Base-by-base conservation (phyloP, 2,329 filamentous ascomycete species). In the Dichotomopilus funicola region DNA sequence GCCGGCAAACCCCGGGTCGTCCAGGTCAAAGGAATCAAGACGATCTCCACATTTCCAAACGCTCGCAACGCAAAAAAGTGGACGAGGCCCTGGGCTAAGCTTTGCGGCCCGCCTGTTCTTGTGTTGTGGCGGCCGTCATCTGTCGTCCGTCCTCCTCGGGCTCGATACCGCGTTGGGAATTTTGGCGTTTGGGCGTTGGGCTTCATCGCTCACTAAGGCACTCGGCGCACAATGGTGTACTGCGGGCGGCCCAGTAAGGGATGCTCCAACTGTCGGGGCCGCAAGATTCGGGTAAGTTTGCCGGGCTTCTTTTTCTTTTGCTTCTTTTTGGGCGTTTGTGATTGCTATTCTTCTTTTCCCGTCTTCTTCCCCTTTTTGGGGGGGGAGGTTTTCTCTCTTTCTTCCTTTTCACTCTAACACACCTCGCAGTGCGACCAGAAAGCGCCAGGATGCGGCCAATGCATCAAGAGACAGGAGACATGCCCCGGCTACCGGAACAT, bases 231-330 rank as follows among this genome's bases (percentile, higher is more conserved):
- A 54, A 81, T 82, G 79, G 78, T 81, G 5, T 82, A 80, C 63
- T 81, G 79, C 61, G 78, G 79, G 5, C 80, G 80, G 62, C 78
- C 79, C 44, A 81, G 78, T 40, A 79, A 78, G 64, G 78, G 78
- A 42, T 82, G 79, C 66, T 78, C 76, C 60, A 77, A 71, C 60
- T 82, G 79, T 62, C 74, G 79, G 59, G 74, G 77, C 63, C 75
- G 78, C 61, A 82, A 81, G 67, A 78, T 80, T 58, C 75, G 76
- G 56, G 78, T 80, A 69, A 70, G 78, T 75, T 53, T 12, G 49
- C 8, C 53, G 37, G 12, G 37, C 12, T 42, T 42, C 40, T 42
- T 43, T 43, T 43, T 13, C 19, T 13, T 12, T 11, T 11, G 9
- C 6, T 27, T 54, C 50, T 53, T 43, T 51, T 38, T 50, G 46